Evolutionary conservation across 208 protist genomes (phyloP).

Genomic region (Crithidia fasciculata): DNA sequence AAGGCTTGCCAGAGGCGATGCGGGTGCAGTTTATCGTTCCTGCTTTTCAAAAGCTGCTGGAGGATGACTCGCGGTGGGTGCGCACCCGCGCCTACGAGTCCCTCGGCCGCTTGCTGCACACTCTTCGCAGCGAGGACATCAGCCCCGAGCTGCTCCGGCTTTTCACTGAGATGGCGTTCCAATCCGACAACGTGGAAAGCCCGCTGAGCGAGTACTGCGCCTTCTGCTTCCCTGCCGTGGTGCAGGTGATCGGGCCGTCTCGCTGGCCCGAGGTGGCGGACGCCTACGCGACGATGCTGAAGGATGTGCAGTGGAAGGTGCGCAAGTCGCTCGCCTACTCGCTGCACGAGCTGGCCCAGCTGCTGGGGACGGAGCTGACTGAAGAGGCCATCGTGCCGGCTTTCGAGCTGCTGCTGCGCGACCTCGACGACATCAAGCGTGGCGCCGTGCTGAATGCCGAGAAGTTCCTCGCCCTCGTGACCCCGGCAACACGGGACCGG

Average conservation of each 20-base stretch:
- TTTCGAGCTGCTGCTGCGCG: conserved; percentile 94
- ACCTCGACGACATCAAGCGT: conserved; percentile 96
- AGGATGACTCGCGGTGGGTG: conserved; percentile 94
- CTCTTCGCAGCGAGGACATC: conserved; percentile 86
- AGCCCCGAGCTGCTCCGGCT: conserved; percentile 81
- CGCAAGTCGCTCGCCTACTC: conserved; percentile 94
- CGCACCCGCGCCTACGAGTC: conserved; percentile 90
- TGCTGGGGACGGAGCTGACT: conserved; percentile 90
- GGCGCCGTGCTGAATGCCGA: conserved; percentile 89
- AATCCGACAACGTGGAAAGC: conserved; percentile 85
- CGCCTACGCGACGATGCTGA: conserved; percentile 93
- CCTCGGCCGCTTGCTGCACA: conserved; percentile 92
- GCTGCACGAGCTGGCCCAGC: conserved; percentile 93
- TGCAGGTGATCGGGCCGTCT: conserved; percentile 81
- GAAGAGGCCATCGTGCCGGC: conserved; percentile 85
- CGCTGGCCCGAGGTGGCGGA: conserved; percentile 91
- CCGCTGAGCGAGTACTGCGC: conserved; percentile 94
- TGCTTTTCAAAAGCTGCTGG: conserved; percentile 68
- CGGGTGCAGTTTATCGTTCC: conserved; percentile 71
- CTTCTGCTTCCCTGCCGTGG: conserved; percentile 94
- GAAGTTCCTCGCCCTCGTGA: conserved; percentile 81
- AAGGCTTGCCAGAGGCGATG: conserved; percentile 62
- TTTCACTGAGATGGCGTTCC: conserved; percentile 94
- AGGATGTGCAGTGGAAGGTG: conserved; percentile 96
- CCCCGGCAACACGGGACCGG: conserved; percentile 50